phyloP scores from a whole-genome alignment of 2,329 filamentous ascomycete species.

The Onygenales sp. region DNA sequence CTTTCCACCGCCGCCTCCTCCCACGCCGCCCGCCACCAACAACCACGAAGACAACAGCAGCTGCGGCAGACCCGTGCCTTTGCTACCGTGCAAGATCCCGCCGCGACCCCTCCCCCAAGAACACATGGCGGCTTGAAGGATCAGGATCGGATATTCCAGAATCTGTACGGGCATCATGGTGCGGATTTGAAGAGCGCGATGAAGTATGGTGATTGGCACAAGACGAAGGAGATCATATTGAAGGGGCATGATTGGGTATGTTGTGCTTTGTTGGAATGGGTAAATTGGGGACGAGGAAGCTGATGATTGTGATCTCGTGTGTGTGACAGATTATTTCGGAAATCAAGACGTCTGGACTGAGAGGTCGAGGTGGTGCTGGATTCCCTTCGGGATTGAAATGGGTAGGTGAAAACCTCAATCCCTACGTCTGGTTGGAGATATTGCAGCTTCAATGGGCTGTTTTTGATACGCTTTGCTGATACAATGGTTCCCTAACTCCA shows the following conservation, averaged over 20 bases:
- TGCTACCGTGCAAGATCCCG: slow-evolving; percentile 65
- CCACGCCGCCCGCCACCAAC: slow-evolving; percentile 22
- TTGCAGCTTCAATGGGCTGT: neutral
- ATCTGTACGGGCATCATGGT: slow-evolving; percentile 88
- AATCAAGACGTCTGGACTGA: slow-evolving; percentile 90
- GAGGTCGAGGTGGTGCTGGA: slow-evolving; percentile 92
- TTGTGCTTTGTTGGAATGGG: slow-evolving; percentile 3
- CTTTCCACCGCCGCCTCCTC: slow-evolving; percentile 23
- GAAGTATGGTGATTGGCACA: slow-evolving; percentile 99
- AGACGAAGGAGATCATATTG: slow-evolving; percentile 94
- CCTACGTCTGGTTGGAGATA: neutral
- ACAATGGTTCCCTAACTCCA: slow-evolving; percentile 9
- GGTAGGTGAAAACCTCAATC: slow-evolving; percentile 48
- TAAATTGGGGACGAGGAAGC: neutral
- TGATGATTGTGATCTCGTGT: slow-evolving; percentile 1
- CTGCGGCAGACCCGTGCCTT: slow-evolving; percentile 57
- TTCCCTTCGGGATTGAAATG: slow-evolving; percentile 99
- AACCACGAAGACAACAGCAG: slow-evolving; percentile 14
- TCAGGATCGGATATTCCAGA: slow-evolving; percentile 98
- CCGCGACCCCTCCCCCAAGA: slow-evolving; percentile 52
- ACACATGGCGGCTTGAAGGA: slow-evolving; percentile 83
- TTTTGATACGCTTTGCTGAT: neutral
- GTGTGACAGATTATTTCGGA: slow-evolving; percentile 72
- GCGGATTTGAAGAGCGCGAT: slow-evolving; percentile 86
- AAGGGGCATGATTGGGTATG: slow-evolving; percentile 91